A percentile compares a stretch with the other conserved stretches of the same genome.
phyloP scores from a whole-genome alignment of 1,284 basidiomycete genomes.

The Sporisorium graminicola region DNA sequence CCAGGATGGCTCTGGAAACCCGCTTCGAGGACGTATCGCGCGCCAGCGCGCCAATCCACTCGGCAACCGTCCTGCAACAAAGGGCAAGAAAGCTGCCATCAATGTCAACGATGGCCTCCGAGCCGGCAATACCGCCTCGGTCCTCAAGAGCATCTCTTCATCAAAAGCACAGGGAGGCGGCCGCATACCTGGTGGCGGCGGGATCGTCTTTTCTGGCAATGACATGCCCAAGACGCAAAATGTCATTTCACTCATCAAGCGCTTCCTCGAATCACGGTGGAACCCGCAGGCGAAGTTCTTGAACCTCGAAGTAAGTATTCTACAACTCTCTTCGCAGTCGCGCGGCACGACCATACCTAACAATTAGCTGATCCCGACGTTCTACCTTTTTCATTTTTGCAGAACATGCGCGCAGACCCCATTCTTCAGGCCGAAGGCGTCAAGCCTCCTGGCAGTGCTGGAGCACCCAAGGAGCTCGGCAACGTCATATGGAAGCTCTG shows the following conservation, averaged over 20 bases:
- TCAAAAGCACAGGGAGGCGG: conserved; percentile 51
- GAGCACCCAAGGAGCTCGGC: conserved; percentile 76
- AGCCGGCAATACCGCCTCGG: conserved; percentile 39
- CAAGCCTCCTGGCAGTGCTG: conserved; percentile 77
- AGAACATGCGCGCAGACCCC: conserved; percentile 79
- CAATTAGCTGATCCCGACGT: neutral
- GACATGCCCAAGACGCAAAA: conserved; percentile 53
- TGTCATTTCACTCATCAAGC: conserved; percentile 52
- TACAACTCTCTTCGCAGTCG: too few relatives aligned
- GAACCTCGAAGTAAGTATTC: conserved; percentile 74
- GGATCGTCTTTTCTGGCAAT: conserved; percentile 37
- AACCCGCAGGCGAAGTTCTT: conserved; percentile 74
- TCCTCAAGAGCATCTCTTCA: conserved; percentile 46
- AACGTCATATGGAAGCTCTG: conserved; percentile 88
- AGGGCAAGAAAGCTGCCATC: conserved; percentile 36
- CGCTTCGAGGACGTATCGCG: conserved; percentile 37
- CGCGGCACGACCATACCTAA: too few relatives aligned
- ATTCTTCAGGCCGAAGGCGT: conserved; percentile 78
- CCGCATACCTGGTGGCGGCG: conserved; percentile 50
- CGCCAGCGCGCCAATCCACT: conserved; percentile 48
- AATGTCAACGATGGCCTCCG: conserved; percentile 50
- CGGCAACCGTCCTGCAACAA: conserved; percentile 40
- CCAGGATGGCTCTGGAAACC: conserved; percentile 29
- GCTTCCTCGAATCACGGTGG: conserved; percentile 61
- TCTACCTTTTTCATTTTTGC: neutral